These are phyloP conservation scores for Phytopythium sindhum DNA, from an alignment of 352 stramenopile genomes.

Conservation along the genomic window DNA sequence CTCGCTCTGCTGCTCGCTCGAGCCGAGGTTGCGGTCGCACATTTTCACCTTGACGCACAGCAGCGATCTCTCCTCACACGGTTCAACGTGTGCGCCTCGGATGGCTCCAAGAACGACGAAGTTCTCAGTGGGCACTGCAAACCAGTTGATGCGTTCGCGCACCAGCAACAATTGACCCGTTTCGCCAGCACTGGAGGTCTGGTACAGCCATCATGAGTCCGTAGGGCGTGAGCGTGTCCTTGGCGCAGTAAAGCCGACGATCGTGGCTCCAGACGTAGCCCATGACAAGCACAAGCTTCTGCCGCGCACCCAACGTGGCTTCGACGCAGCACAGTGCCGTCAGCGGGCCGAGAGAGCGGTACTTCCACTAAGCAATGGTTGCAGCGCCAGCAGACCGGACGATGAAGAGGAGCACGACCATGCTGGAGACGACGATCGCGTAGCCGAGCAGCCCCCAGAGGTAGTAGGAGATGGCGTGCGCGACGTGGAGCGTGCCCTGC, in stretches of 20 bases:
- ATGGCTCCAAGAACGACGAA: not conserved
- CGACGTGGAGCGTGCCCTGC: constrained; percentile 7
- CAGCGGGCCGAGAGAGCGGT: constrained; percentile 1
- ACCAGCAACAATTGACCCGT: not conserved
- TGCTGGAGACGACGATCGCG: constrained; percentile 21
- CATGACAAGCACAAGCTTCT: constrained; percentile 16
- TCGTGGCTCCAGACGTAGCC: constrained; percentile 16
- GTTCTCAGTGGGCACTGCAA: not conserved
- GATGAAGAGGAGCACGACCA: constrained; percentile 17
- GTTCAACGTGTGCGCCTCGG: not conserved
- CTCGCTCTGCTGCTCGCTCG: not conserved
- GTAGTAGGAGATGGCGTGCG: constrained; percentile 24
- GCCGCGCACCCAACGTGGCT: constrained; percentile 6
- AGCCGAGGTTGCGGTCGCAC: not conserved
- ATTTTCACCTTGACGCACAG: not conserved
- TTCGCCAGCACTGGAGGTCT: not conserved
- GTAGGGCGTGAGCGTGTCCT: not conserved
- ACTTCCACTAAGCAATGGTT: constrained; percentile 13
- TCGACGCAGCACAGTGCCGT: constrained; percentile 11
- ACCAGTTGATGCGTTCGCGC: not conserved
- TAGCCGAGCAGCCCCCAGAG: constrained; percentile 23
- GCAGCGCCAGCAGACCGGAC: constrained; percentile 19
- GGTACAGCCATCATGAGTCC: not conserved
- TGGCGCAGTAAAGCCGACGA: not conserved
- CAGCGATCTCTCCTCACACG: not conserved